Evolutionary conservation across 108 stramenopile species (phyloP), one percentile per base, ranked within the genome.

Genomic region (Cyclotella choctawhatcheeana): DNA sequence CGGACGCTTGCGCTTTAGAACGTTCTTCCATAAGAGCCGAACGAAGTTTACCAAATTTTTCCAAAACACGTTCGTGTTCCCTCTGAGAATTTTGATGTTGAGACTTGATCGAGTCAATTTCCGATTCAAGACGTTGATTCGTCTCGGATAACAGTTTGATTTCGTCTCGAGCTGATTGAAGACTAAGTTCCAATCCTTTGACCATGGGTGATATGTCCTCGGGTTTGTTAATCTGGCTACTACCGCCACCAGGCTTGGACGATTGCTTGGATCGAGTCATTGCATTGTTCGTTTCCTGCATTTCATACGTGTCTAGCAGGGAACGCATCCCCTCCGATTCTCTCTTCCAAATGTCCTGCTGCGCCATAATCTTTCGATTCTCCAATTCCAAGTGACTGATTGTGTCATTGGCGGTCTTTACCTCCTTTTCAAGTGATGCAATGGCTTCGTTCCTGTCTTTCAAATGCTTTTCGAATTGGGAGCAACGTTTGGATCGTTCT

Each of bases 31-130:
- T 75, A 8, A 92, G 70, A 2, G 89, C 91, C 30, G 88, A 81
- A 52, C 86, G 86, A 12, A 93, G 67, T 69, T 92, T 93, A 21
- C 35, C 76, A 72, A 92, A 92, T 54, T 96, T 93, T 35, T 91
- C 86, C 48, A 86, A 58, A 22, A 96, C 87, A 21, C 81, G 85
- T 20, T 84, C 77, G 48, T 85, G 89, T 67, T 87, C 85, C 20
- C 62, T 33, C 48, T 64, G 56, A 45, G 77, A 50, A 10, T 51
- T 18, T 35, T 64, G 37, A 17, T 60, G 68, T 27, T 85, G 66
- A 22, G 56, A 21, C 68, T 79, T 69, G 10, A 89, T 58, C 13
- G 72, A 64, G 63, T 83, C 78, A 34, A 85, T 73, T 32, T 50
- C 72, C 13, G 44, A 37, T 25, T 62, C 54, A 0, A 71, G 55